Base-by-base conservation (phyloP, 768 basidiomycete genomes). In the Tricholoma sp. region DNA sequence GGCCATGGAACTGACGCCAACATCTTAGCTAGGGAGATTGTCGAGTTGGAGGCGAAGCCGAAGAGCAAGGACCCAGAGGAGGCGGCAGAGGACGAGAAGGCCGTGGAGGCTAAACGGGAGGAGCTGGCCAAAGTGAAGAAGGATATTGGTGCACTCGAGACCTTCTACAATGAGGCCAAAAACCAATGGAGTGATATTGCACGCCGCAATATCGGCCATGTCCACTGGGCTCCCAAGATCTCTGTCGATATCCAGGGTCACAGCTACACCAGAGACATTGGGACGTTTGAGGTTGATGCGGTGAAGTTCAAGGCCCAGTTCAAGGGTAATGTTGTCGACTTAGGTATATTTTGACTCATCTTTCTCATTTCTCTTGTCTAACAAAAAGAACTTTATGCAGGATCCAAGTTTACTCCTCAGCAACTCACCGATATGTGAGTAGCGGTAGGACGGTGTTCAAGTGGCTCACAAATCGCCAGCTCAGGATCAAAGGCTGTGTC, bases 381-480 rank as follows among this genome's bases (percentile, higher is more conserved):
- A 50, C 37, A 56, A 65, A 1, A 24, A 24, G 24, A 42, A 59
- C 34, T 56, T 51, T 65, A 58, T 66, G 61, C 63, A 74, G 72
- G 72, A 49, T 54, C 53, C 15, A 63, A 69, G 59, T 68, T 59
- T 51, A 36, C 55, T 48, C 50, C 58, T 33, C 15, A 18, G 11
- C n/a, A 72, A 49, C 64, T 69, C 55, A 61, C 51, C 18, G 49
- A 47, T 9, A 56, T 63, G 32, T 65, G 36, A 51, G 33, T 55
- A 52, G 39, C 39, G 54, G 50, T 60, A 28, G 54, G 49, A 44
- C 57, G 18, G 41, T 28, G 49, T 65, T 63, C 61, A 67, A 61
- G 55, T 70, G 64, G 60, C 76, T 73, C 32, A 29, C 29, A 11
- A 59, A 68, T 50, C 57, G 66, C 32, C 67, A 68, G 62, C 65